Base-by-base conservation (phyloP, 331 rosid genomes). In the Arachis monticola region DNA sequence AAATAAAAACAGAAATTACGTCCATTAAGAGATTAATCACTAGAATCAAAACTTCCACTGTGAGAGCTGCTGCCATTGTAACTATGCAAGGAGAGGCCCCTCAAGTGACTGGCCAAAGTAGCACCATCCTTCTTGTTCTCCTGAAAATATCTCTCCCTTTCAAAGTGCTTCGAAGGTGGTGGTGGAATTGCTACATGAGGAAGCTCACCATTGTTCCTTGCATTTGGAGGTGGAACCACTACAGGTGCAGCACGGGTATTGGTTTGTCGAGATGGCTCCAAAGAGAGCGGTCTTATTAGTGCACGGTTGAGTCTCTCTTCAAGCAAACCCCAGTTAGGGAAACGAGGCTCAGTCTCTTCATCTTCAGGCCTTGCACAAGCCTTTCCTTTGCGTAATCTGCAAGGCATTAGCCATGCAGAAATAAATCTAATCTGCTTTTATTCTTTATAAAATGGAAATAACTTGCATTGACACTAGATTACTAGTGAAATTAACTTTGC, bases 321-420 rank as follows among this genome's bases (percentile, higher is more conserved):
- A 65, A 89, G 85, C 67, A 88, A 76, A 44, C 96, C 83, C 55
- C 88, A 78, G 52, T 71, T 84, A 14, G 87, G 87, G 7, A 74
- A 84, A 79, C 72, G 87, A 35, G 77, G 75, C 51, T 86, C 70
- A 5, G 70, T 81, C 71, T 78, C 88, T 77, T 91, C 97, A 60
- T 91, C 96, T 83, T 93, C 97, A 27, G 91, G 88, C 84, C 83
- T 83, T 60, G 78, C 89, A 77, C 96, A 88, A 48, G 98, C 98
- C 80, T 93, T 93, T 83, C 98, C 98, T 82, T 93, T 93, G 60
- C 93, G 91, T 81, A 93, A 81, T 86, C 98, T 93, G 88, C 73
- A 44, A 75, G 50, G 56, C 68, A 67, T 84, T 71, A 17, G 56
- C 50, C 69, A 70, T 35, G 10, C 8, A 56, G 10, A 57, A 61